These are phyloP conservation scores for Trichoderma sp. DNA, from an alignment of 2,329 filamentous ascomycete species.

Conservation along the genomic window DNA sequence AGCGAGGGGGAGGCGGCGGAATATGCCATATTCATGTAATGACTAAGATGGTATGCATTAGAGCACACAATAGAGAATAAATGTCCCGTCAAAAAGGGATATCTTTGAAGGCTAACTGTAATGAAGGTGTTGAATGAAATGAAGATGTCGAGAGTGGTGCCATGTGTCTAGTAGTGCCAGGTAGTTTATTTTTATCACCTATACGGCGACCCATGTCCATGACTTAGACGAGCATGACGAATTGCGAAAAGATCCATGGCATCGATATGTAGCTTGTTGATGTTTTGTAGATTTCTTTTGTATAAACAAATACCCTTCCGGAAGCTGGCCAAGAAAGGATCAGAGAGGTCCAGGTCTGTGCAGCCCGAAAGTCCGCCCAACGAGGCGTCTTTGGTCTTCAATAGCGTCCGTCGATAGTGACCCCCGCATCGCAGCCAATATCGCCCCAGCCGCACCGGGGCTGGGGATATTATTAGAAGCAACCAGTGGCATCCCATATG, in stretches of 20 bases:
- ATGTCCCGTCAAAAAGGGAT: not conserved
- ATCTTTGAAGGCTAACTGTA: not conserved
- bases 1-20: not conserved
- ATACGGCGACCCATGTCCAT: not conserved
- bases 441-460: conserved; percentile 19
- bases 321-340: not conserved
- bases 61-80: not conserved
- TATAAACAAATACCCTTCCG: not conserved
- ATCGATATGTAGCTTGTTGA: not conserved
- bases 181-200: not conserved
- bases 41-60: conserved; percentile 4
- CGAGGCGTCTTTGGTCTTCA: conserved; percentile 1
- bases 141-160: not conserved
- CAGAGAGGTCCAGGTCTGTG: not conserved
- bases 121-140: not conserved
- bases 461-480: conserved; percentile 11
- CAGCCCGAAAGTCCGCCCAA: conserved; percentile 6
- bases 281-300: not conserved
- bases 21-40: conserved; percentile 1
- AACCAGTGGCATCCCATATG: not conserved
- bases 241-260: not conserved
- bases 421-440: conserved; percentile 13
- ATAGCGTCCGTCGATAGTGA: not conserved
- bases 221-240: not conserved
- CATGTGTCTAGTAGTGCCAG: not conserved